Evolutionary conservation across 2,329 filamentous ascomycete species (phyloP).

Genomic region (Arthroderma sp.): DNA sequence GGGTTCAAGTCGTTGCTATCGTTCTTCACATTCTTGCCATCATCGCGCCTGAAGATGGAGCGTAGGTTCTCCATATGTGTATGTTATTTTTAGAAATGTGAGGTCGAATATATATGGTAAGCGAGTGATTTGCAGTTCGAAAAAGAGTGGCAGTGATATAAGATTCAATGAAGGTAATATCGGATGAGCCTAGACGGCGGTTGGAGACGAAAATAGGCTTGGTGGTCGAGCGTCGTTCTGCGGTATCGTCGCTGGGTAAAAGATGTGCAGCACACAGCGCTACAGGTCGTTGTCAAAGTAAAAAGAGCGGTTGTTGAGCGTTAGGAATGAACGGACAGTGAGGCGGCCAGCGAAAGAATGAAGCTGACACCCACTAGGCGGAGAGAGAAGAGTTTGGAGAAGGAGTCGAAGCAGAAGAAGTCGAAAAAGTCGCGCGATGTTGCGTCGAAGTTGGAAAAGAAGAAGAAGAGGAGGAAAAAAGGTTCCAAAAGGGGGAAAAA

Average conservation of each 20-base stretch:
- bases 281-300: conserved; percentile 5
- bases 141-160: background rate
- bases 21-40: conserved; percentile 26
- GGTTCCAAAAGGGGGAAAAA: conserved; percentile 4
- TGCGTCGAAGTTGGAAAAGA: conserved; percentile 13
- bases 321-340: conserved; percentile 39
- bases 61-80: conserved; percentile 32
- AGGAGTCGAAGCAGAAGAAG: conserved; percentile 12
- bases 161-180: background rate
- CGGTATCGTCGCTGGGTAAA: background rate
- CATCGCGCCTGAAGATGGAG: conserved; percentile 41
- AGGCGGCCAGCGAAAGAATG: conserved; percentile 50
- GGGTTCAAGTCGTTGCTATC: conserved; percentile 39
- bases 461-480: conserved; percentile 4
- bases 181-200: background rate
- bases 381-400: conserved; percentile 16
- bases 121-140: background rate
- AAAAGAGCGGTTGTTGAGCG: conserved; percentile 13
- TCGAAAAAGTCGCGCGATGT: background rate
- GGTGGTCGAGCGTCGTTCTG: background rate
- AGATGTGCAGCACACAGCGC: conserved; percentile 4
- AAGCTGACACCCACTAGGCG: conserved; percentile 43
- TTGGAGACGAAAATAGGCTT: background rate
- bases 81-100: background rate
- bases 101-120: background rate